Base-by-base conservation (phyloP, 2,329 filamentous ascomycete species). In the Scedosporium aurantiacum region DNA sequence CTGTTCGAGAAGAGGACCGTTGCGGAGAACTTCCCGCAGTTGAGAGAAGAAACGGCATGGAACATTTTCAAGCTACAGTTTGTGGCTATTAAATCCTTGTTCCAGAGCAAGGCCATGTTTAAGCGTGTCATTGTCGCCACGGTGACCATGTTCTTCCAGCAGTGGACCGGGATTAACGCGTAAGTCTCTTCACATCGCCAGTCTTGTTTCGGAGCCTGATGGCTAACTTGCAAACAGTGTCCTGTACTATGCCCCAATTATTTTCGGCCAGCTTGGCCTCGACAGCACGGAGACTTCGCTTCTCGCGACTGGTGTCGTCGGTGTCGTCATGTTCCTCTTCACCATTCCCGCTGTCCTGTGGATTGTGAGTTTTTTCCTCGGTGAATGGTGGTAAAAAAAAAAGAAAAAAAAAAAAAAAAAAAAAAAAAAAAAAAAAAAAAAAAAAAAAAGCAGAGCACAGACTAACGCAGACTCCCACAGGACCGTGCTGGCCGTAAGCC, bases 1-100 rank as follows among this genome's bases (percentile, higher is more conserved):
- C 71, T 89, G 18, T 94, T 93, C 66, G 89, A 93, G 72, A 89
- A 91, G 73, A 82, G 84, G 40, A 84, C 83, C 0, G 78, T 87
- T 8, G 81, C 82, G 0, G 85, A 88, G 64, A 78, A 85, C 25
- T 91, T 89, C 70, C 89, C 88, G 0, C 76, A 86, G 40, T 75
- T 89, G 14, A 75, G 78, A 2, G 79, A 85, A 63, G 78, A 79
- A 58, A 88, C 83, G 0, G 73, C 76, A 1, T 81, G 79, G 82
- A 86, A 88, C 70, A 79, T 74, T n/a, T 81, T 85, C 68, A 88
- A 84, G 72, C 75, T 89, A 6, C 86, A 90, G 67, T 90, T 86
- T 63, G 81, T 90, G 1, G 84, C 85, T 6, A 84, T 87, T 63
- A 79, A 74, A 6, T 83, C 82, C 12, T 76, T 89, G 0, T 89